phyloP scores from a whole-genome alignment of 2,329 filamentous ascomycete species.

The Aspergillus brasiliensis region DNA sequence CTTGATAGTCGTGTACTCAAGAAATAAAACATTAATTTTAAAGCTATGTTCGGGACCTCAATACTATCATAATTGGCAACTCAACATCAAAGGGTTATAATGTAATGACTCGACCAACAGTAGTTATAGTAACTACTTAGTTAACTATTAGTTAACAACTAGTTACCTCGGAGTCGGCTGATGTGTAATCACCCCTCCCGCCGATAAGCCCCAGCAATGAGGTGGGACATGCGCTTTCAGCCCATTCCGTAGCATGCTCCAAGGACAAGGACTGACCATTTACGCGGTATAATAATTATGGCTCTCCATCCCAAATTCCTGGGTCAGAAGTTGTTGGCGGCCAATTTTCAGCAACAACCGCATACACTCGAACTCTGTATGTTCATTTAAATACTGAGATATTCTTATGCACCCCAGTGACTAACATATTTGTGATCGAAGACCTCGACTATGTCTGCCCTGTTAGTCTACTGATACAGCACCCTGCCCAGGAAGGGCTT shows the following conservation, averaged over 20 bases:
- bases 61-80: too few relatives aligned
- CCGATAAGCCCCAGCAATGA: too few relatives aligned
- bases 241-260: neutral
- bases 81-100: too few relatives aligned
- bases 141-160: too few relatives aligned
- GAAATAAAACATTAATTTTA: too few relatives aligned
- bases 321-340: slow-evolving; percentile 48
- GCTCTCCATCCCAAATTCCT: slow-evolving; percentile 62
- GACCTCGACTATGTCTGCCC: slow-evolving; percentile 92
- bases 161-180: too few relatives aligned
- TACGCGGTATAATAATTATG: slow-evolving; percentile 43
- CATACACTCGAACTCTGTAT: slow-evolving; percentile 45
- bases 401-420: neutral
- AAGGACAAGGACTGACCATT: neutral
- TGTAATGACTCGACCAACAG: too few relatives aligned
- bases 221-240: neutral
- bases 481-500: neutral
- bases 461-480: slow-evolving; percentile 32
- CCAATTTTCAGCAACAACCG: slow-evolving; percentile 22
- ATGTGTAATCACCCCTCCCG: too few relatives aligned
- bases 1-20: too few relatives aligned
- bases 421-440: slow-evolving; percentile 27
- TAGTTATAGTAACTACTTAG: neutral
- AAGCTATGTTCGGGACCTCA: too few relatives aligned
- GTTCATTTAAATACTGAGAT: slow-evolving; percentile 11